phyloP scores from a whole-genome alignment of 2,329 filamentous ascomycete species.

The Aspergillus thermomutatus region DNA sequence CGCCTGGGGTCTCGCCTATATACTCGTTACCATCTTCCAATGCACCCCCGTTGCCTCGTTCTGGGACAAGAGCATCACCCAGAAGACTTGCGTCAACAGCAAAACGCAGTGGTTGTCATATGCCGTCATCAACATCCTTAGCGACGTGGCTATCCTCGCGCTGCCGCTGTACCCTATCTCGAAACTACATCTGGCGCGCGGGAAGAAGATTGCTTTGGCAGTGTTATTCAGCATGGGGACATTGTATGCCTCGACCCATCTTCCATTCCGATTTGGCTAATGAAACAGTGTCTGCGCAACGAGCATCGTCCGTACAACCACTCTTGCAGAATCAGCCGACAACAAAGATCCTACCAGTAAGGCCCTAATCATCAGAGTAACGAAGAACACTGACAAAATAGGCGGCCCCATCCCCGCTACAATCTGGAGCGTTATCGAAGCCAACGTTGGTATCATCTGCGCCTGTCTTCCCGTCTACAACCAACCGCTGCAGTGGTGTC shows the following conservation, averaged over 20 bases:
- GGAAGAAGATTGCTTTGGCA: constrained; percentile 17
- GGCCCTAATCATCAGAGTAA: background rate
- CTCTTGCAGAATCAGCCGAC: constrained; percentile 3
- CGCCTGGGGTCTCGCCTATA: constrained; percentile 14
- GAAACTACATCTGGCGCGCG: constrained; percentile 14
- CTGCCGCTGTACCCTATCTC: constrained; percentile 21
- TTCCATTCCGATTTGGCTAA: background rate
- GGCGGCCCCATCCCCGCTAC: constrained; percentile 30
- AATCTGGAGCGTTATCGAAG: constrained; percentile 39
- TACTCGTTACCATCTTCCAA: constrained; percentile 21
- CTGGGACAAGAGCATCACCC: constrained; percentile 18
- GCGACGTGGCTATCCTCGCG: constrained; percentile 21
- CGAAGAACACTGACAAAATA: constrained; percentile 5
- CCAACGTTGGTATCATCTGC: constrained; percentile 18
- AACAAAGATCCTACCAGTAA: constrained; percentile 6
- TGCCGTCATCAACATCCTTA: constrained; percentile 23
- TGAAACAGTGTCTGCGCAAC: constrained; percentile 6
- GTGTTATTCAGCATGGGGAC: constrained; percentile 21
- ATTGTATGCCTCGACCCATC: constrained; percentile 20
- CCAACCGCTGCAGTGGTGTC: constrained; percentile 22
- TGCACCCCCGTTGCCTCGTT: constrained; percentile 19
- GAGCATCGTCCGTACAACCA: constrained; percentile 6
- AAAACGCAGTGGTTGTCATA: constrained; percentile 19
- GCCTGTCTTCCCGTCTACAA: constrained; percentile 39
- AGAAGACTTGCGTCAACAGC: constrained; percentile 21